These are phyloP conservation scores for Neurospora terricola DNA, from an alignment of 495 filamentous ascomycete genomes.

Conservation along the genomic window DNA sequence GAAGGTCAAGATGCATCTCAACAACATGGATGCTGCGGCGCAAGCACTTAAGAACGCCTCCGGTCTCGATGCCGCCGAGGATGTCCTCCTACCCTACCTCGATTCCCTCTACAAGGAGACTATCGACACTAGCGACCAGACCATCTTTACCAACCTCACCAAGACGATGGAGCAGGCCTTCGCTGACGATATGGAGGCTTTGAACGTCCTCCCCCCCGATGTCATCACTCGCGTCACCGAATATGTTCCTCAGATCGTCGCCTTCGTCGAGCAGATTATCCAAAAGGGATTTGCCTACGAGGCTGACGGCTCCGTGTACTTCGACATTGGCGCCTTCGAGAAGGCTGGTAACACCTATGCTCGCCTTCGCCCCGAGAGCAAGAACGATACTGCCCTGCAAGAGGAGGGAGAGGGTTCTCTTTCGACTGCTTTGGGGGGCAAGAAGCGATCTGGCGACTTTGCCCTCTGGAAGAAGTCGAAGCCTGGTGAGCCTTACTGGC, in stretches of 20 bases:
- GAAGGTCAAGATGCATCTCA: conserved; percentile 88
- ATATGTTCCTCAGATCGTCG: conserved; percentile 71
- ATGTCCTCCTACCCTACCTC: conserved; percentile 76
- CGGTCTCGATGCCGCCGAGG: conserved; percentile 40
- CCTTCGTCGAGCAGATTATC: conserved; percentile 61
- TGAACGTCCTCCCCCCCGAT: conserved; percentile 81
- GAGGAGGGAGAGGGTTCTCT: conserved; percentile 88
- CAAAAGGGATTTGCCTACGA: conserved; percentile 85
- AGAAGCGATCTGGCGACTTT: conserved; percentile 72
- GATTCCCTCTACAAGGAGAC: conserved; percentile 65
- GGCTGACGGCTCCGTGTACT: conserved; percentile 82
- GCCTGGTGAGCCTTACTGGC: conserved; percentile 85
- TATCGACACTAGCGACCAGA: conserved; percentile 65
- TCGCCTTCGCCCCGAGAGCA: conserved; percentile 75
- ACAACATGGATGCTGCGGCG: conserved; percentile 56
- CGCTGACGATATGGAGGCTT: conserved; percentile 67
- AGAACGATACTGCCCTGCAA: conserved; percentile 68
- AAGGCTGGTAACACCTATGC: conserved; percentile 74
- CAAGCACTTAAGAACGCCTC: conserved; percentile 40
- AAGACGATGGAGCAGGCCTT: conserved; percentile 75
- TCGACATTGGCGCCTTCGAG: conserved; percentile 85
- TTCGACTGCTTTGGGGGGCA: conserved; percentile 54
- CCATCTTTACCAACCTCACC: conserved; percentile 65
- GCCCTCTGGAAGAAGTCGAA: conserved; percentile 92
- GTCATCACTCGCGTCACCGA: conserved; percentile 80